Conservation (phyloP, 495 filamentous ascomycete genomes). For the Lichina pygmaea region DNA sequence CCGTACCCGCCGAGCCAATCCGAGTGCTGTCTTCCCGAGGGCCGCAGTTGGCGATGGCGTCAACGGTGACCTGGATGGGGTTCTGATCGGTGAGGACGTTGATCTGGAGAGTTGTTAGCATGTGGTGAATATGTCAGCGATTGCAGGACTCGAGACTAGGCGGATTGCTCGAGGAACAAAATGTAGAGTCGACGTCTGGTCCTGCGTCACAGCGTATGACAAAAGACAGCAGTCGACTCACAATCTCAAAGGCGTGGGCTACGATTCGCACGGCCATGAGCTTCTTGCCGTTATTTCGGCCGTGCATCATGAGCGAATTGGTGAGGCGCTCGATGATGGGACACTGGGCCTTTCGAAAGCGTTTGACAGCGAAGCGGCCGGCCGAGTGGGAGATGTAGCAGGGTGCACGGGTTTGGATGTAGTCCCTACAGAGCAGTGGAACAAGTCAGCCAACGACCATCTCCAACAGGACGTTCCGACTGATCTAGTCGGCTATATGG, state of each 20-base stretch:
- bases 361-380: conserved; percentile 95
- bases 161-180: neutral
- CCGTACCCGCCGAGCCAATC: conserved; percentile 97
- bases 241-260: conserved; percentile 96
- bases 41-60: conserved; percentile 99
- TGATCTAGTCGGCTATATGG: neutral
- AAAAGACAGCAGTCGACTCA: conserved; percentile 21
- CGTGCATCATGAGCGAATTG: conserved; percentile 99
- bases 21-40: conserved; percentile 98
- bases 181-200: neutral
- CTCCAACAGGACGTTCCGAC: neutral
- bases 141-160: neutral
- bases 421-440: conserved; percentile 41
- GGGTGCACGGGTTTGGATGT: conserved; percentile 95
- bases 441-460: neutral
- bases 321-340: conserved; percentile 99
- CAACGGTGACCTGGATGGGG: conserved; percentile 97
- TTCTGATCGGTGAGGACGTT: conserved; percentile 99
- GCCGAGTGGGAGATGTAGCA: conserved; percentile 98
- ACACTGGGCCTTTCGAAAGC: conserved; percentile 99
- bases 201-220: no score
- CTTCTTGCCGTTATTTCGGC: conserved; percentile 99
- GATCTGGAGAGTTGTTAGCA: conserved; percentile 28
- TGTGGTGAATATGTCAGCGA: neutral
- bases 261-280: conserved; percentile 98